Evolutionary conservation across 1,284 basidiomycete species (phyloP), one percentile per base, ranked within the genome.

Genomic region (Tylopilus sp.): DNA sequence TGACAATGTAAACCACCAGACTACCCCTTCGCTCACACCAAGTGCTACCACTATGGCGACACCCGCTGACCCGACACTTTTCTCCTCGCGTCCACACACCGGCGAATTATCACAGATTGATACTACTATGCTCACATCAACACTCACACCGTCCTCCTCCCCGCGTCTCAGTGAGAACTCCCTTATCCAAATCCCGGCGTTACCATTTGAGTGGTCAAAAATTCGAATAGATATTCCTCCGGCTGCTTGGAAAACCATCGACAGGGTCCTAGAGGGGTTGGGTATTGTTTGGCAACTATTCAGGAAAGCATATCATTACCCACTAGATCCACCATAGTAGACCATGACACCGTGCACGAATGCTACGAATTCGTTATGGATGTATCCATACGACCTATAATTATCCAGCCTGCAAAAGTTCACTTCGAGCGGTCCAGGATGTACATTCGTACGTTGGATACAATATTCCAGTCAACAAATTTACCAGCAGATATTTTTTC

Each of bases 251-350:
- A 29, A 52, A 45, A 55, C 60, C 9, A 55, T 59, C 18, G 65
- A 74, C 18, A 70, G 57, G 42, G 54, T 78, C 33, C 48, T 72
- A 29, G 62, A 58, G 35, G 68, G 71, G 14, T 54, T 75, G 47
- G 71, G 71, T 35, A 57, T 68, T n/a, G 63, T 78, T 14, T 82
- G 79, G 79, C 64, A 72, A 49, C 52, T 76, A 38, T 61, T 74
- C 42, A 69, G 74, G 57, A 77, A 65, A 65, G 69, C 68, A 34
- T 81, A 81, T 57, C 79, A 82, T 62, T 81, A 82, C 60, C 79
- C 80, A 12, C 59, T 81, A 46, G 73, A 77, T 57, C 77, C 80
- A 38, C 73, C 77, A 26, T 67, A 59, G 62, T 17, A 17, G 28
- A 29, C 44, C 24, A 15, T 30, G 2, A 50, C 26, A 17, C 20